Evolutionary conservation across 1,284 basidiomycete genomes (phyloP).

Genomic region (Tilletia setariae): DNA sequence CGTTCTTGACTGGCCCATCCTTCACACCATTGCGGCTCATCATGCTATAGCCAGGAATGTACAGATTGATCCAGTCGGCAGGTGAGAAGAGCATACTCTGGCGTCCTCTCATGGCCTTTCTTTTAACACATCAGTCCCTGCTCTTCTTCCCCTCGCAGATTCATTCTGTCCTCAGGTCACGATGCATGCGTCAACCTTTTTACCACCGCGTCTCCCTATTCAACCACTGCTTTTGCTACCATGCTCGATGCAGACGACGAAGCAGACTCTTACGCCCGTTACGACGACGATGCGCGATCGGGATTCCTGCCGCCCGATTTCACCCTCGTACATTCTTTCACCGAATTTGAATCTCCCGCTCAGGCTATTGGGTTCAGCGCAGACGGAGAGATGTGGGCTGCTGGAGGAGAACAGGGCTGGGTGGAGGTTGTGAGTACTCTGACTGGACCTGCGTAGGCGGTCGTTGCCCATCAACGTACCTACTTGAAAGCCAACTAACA

Average conservation of each 20-base stretch:
- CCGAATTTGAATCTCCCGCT: slow-evolving; percentile 6
- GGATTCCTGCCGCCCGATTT: slow-evolving; percentile 4
- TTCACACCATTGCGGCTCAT: slow-evolving; percentile 5
- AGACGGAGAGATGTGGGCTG: slow-evolving; percentile 12
- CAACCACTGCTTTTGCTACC: slow-evolving; percentile 1
- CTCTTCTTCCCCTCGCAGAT: not conserved
- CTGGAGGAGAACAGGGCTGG: not conserved
- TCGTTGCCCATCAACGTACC: too few relatives aligned
- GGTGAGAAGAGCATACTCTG: not conserved
- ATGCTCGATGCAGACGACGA: slow-evolving; percentile 1
- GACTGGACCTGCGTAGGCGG: too few relatives aligned
- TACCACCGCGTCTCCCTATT: slow-evolving; percentile 9
- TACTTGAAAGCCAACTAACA: too few relatives aligned
- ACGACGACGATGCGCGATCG: not conserved
- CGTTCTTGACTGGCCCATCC: slow-evolving; percentile 5
- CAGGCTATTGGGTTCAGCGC: slow-evolving; percentile 12
- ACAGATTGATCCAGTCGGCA: not conserved
- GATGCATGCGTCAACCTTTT: slow-evolving; percentile 13
- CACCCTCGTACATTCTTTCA: not conserved
- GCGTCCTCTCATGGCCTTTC: not conserved
- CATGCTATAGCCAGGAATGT: not conserved
- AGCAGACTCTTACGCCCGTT: not conserved
- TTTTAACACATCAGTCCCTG: not conserved
- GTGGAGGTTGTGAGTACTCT: slow-evolving; percentile 4
- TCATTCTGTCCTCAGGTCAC: slow-evolving; percentile 1